Conservation (phyloP, 768 basidiomycete species). For the Floccularia luteovirens region DNA sequence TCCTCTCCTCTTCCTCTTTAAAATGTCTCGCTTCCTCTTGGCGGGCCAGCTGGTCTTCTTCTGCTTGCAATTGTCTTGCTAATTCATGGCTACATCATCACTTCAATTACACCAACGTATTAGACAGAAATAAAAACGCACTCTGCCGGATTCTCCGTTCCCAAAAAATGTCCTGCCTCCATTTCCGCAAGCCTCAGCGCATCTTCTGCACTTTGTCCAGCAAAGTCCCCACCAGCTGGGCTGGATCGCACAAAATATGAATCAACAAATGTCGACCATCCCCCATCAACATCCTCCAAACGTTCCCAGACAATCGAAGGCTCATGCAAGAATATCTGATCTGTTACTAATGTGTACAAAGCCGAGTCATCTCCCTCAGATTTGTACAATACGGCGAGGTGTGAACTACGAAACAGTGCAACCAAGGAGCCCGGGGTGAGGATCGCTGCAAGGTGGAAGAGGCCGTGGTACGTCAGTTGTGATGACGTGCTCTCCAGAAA, state of each 20-base stretch:
- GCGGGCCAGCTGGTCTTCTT: constrained; percentile 59
- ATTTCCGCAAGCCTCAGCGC: constrained; percentile 43
- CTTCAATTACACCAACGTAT: constrained; percentile 2
- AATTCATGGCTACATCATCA: constrained; percentile 45
- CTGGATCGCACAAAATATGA: constrained; percentile 52
- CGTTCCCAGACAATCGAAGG: constrained; percentile 86
- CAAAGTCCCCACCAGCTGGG: constrained; percentile 77
- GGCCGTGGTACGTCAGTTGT: constrained; percentile 83
- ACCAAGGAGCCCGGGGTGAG: constrained; percentile 49
- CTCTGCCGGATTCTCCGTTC: constrained; percentile 45
- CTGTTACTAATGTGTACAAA: constrained; percentile 81
- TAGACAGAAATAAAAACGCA: constrained; percentile 24
- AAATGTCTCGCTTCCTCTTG: constrained; percentile 23
- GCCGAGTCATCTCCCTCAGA: constrained; percentile 22
- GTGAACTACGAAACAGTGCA: constrained; percentile 89
- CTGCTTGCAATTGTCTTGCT: constrained; percentile 71
- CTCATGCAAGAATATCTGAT: constrained; percentile 74
- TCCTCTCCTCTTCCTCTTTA: constrained; percentile 19
- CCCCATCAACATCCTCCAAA: constrained; percentile 81
- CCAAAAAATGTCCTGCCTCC: constrained; percentile 26
- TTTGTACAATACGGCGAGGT: constrained; percentile 83
- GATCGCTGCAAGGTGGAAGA: constrained; percentile 69
- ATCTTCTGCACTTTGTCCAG: constrained; percentile 63
- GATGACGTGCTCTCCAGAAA: constrained; percentile 70
- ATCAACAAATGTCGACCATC: constrained; percentile 73